A percentile compares a stretch with the other conserved stretches of the same genome.
Evolutionary conservation across 768 basidiomycete genomes (phyloP).

Genomic region (Termitomyces sp.): DNA sequence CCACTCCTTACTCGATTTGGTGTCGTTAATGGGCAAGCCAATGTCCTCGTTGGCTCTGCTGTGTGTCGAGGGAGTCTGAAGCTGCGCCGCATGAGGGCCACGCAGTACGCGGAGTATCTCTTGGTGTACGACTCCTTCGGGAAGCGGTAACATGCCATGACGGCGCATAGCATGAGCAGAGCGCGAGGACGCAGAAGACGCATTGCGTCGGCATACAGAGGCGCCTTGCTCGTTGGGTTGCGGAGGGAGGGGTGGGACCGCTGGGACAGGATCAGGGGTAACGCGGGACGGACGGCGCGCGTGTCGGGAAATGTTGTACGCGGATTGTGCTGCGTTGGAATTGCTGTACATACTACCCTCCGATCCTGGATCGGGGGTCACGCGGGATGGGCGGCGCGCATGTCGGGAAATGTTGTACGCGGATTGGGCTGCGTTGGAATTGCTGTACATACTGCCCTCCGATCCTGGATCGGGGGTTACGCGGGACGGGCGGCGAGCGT

Average conservation of each 20-base stretch:
- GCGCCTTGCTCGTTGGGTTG: not conserved
- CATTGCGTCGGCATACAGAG: conserved; percentile 9
- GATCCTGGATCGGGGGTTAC: not conserved
- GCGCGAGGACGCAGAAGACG: conserved; percentile 11
- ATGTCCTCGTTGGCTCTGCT: not conserved
- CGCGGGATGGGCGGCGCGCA: not conserved
- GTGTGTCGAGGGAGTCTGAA: conserved; percentile 2
- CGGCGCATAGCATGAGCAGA: conserved; percentile 6
- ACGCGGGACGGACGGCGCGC: not conserved
- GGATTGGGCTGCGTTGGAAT: not conserved
- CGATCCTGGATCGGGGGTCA: not conserved
- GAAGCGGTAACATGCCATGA: not conserved
- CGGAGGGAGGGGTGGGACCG: not conserved
- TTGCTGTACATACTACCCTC: conserved; percentile 1
- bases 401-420: not conserved
- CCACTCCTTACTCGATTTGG: conserved; percentile 4
- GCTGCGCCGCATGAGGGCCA: conserved; percentile 9
- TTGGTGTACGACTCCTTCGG: not conserved
- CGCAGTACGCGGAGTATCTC: conserved; percentile 8
- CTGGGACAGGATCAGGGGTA: not conserved
- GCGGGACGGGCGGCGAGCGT: not conserved
- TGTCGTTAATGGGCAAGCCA: conserved; percentile 5
- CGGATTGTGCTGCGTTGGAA: not conserved
- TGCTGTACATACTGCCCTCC: not conserved
- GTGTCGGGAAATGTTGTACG: not conserved